Conservation (phyloP, 345 rosid species). For the Dimocarpus longan region DNA sequence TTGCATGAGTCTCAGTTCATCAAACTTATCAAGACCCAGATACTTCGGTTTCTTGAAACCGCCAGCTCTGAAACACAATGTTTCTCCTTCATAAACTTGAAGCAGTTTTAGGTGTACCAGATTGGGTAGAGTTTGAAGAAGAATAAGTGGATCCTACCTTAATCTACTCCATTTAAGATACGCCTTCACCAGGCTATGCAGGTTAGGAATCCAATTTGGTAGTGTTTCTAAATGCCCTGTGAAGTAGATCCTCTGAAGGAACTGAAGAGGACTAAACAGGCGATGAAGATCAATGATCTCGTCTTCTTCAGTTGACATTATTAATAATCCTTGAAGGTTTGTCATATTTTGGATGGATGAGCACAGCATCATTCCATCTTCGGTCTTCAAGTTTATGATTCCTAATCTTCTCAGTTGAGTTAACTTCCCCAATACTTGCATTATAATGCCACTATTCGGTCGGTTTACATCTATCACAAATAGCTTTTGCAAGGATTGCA, state of each 20-base stretch:
- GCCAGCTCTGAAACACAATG: conserved; percentile 19
- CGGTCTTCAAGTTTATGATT: conserved; percentile 37
- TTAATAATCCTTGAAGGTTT: conserved; percentile 24
- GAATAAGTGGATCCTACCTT: conserved; percentile 8
- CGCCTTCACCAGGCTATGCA: too few species aligned
- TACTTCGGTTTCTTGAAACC: conserved; percentile 37
- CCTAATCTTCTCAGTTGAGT: conserved; percentile 40
- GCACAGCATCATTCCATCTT: conserved; percentile 42
- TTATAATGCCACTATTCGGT: too few species aligned
- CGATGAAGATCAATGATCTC: too few species aligned
- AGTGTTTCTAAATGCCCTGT: too few species aligned
- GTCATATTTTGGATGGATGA: conserved; percentile 29
- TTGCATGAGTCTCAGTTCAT: conserved; percentile 23
- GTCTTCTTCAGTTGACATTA: too few species aligned
- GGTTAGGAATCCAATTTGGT: too few species aligned
- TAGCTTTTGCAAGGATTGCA: too few species aligned
- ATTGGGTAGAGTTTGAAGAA: conserved; percentile 35
- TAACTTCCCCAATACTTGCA: conserved; percentile 34
- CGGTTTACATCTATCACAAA: too few species aligned
- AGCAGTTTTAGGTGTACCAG: conserved; percentile 33
- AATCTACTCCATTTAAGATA: too few species aligned
- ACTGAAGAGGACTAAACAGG: too few species aligned
- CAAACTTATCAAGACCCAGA: conserved; percentile 30
- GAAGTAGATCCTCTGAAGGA: too few species aligned
- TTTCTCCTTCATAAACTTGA: conserved; percentile 32